Percentiles rank a stretch among this genome's conserved stretches.
These are phyloP conservation scores for Botrytis aclada DNA, from an alignment of 2,329 filamentous ascomycete species.

Conservation along the genomic window DNA sequence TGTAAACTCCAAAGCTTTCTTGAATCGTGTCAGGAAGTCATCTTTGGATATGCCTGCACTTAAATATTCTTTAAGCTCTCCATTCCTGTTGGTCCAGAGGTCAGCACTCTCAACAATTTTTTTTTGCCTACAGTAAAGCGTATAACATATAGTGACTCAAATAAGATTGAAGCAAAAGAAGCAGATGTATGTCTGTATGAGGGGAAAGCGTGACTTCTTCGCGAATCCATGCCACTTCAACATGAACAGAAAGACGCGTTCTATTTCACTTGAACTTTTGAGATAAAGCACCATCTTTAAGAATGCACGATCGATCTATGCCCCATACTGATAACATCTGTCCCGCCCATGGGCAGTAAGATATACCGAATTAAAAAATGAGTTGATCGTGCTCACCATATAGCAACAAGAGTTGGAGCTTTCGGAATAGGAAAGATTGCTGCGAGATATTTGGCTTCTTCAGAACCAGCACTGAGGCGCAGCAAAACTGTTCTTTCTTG, in stretches of 20 bases:
- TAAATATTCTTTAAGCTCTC: constrained; percentile 74
- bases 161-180: not conserved
- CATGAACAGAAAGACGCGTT: not conserved
- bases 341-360: not conserved
- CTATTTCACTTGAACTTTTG: not conserved
- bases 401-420: constrained; percentile 75
- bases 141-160: not conserved
- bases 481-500: constrained; percentile 64
- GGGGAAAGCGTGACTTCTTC: too few relatives aligned
- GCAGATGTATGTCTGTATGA: not conserved
- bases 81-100: constrained; percentile 52
- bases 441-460: constrained; percentile 77
- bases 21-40: constrained; percentile 61
- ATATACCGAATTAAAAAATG: constrained; percentile 3
- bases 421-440: constrained; percentile 79
- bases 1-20: constrained; percentile 37
- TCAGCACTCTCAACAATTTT: not conserved
- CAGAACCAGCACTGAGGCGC: constrained; percentile 66
- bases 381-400: constrained; percentile 53
- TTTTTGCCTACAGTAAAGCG: not conserved
- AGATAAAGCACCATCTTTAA: not conserved
- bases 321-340: not conserved
- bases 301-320: not conserved
- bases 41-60: constrained; percentile 60
- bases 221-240: not conserved